phyloP scores from a whole-genome alignment of 257 asterid genomes.

The Schizonepeta tenuifolia region DNA sequence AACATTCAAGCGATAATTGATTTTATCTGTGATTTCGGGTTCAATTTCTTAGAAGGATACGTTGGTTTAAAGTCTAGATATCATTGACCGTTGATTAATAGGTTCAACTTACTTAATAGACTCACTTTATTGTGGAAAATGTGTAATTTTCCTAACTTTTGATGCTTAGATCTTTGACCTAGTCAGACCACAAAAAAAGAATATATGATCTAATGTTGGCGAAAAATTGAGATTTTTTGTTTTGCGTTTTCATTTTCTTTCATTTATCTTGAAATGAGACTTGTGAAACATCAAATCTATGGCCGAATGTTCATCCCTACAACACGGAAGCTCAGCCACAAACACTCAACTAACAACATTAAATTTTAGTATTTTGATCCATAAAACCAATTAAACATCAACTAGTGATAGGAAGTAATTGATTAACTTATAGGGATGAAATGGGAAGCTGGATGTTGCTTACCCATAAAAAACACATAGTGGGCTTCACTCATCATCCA shows the following conservation, averaged over 20 bases:
- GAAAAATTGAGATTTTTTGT: too few species aligned
- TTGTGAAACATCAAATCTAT: too few species aligned
- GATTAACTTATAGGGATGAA: background rate
- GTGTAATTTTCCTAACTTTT: background rate
- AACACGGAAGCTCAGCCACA: background rate
- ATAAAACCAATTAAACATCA: background rate
- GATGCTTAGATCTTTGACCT: conserved; percentile 5
- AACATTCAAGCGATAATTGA: too few species aligned
- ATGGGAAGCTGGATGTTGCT: too few species aligned
- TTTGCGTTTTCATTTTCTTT: background rate
- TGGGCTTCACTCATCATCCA: too few species aligned
- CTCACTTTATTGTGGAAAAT: background rate
- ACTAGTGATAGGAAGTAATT: background rate
- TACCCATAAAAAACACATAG: too few species aligned
- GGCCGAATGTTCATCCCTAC: background rate
- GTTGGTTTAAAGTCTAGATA: too few species aligned
- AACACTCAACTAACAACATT: background rate
- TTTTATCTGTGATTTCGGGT: too few species aligned
- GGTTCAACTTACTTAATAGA: background rate
- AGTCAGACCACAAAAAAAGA: background rate
- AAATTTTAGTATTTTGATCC: background rate
- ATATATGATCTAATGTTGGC: background rate
- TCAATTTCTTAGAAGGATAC: too few species aligned
- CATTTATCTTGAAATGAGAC: too few species aligned
- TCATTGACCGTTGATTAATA: background rate